Evolutionary conservation across 2,329 filamentous ascomycete species (phyloP).

Genomic region (Aspergillus pseudonomiae): DNA sequence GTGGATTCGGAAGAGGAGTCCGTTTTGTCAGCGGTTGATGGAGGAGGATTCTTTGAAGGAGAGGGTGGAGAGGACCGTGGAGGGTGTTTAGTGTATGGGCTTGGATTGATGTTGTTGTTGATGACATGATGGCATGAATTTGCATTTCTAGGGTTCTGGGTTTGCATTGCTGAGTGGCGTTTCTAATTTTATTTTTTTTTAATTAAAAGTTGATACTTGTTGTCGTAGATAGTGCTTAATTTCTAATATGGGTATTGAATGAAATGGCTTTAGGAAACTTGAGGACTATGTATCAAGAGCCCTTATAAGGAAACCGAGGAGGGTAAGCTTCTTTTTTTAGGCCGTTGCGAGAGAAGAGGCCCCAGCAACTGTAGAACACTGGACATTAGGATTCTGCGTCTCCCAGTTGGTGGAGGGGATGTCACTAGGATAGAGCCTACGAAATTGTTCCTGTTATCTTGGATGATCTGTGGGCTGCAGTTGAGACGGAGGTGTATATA

Average conservation of each 20-base stretch:
- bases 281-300: too few species aligned
- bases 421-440: too few species aligned
- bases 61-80: constrained; percentile 3
- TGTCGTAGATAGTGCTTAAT: not conserved
- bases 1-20: constrained; percentile 33
- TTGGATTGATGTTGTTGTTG: not conserved
- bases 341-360: too few species aligned
- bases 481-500: too few species aligned
- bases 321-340: too few species aligned
- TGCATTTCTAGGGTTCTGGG: not conserved
- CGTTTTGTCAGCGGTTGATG: constrained; percentile 34
- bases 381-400: too few species aligned
- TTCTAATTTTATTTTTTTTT: not conserved
- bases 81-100: not conserved
- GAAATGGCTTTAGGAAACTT: not conserved
- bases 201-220: not conserved
- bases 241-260: not conserved
- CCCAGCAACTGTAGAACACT: too few species aligned
- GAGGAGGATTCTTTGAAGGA: constrained; percentile 21
- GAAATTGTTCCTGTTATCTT: too few species aligned
- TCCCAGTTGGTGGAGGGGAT: too few species aligned
- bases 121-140: not conserved
- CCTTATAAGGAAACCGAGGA: too few species aligned
- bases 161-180: not conserved
- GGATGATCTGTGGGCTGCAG: too few species aligned